These are phyloP conservation scores for Cyclotella kingstonii DNA, from an alignment of 108 stramenopile genomes.

Conservation along the genomic window DNA sequence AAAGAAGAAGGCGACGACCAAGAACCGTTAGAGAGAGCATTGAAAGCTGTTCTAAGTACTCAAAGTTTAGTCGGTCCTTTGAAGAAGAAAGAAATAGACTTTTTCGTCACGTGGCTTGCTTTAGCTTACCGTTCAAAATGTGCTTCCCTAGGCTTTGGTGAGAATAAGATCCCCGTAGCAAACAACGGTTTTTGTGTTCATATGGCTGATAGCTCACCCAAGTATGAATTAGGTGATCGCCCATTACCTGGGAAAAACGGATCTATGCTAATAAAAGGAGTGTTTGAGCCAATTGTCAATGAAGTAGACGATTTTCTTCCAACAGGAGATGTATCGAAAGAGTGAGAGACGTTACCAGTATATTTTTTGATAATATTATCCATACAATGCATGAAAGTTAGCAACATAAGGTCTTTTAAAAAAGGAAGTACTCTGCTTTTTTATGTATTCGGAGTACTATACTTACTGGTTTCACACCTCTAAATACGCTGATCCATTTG, in stretches of 20 bases:
- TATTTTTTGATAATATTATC: too few relatives aligned
- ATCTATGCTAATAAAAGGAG: constrained; percentile 12
- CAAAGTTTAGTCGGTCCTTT: constrained; percentile 82
- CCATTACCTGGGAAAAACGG: constrained; percentile 63
- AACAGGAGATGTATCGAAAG: too few relatives aligned
- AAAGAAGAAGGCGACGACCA: constrained; percentile 62
- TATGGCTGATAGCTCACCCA: constrained; percentile 63
- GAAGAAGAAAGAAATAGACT: constrained; percentile 66
- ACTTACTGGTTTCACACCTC: too few relatives aligned
- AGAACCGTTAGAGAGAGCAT: constrained; percentile 57
- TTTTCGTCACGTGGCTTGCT: constrained; percentile 70
- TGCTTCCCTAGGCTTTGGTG: constrained; percentile 65
- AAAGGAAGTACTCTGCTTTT: too few relatives aligned
- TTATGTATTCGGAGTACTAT: too few relatives aligned
- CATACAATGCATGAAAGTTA: constrained; percentile 5
- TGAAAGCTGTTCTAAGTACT: constrained; percentile 65
- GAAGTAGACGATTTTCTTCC: constrained; percentile 78
- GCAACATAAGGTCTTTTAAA: too few relatives aligned
- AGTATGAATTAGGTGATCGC: constrained; percentile 62
- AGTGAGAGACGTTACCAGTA: too few relatives aligned
- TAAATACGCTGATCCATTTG: too few relatives aligned
- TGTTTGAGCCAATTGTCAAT: constrained; percentile 54
- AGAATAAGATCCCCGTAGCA: constrained; percentile 68
- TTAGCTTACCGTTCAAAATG: constrained; percentile 81
- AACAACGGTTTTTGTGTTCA: constrained; percentile 48